A percentile compares a stretch with the other conserved stretches of the same genome.
Conservation (phyloP, 2,329 filamentous ascomycete species). For the Metarhizium humberi region DNA sequence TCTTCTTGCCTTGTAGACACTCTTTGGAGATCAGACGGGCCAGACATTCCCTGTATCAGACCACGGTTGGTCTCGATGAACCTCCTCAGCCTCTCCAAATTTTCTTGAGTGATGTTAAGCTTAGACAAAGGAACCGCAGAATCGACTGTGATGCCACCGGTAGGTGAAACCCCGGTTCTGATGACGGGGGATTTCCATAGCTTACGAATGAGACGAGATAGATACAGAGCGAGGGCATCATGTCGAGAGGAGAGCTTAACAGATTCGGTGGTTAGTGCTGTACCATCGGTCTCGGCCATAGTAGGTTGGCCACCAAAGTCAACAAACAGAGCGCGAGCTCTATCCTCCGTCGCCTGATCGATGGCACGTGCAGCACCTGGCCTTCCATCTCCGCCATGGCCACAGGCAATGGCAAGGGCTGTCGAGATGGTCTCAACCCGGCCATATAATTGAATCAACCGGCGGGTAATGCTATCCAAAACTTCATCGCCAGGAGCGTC, state of each 20-base stretch:
- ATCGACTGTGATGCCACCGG: conserved; percentile 51
- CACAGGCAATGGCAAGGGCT: conserved; percentile 87
- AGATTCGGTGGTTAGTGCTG: conserved; percentile 64
- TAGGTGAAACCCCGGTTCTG: conserved; percentile 36
- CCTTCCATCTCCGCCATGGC: conserved; percentile 69
- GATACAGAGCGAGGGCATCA: conserved; percentile 78
- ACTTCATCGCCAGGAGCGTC: conserved; percentile 68
- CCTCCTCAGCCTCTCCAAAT: conserved; percentile 65
- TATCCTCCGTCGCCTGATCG: conserved; percentile 78
- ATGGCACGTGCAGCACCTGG: conserved; percentile 67
- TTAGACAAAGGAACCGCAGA: conserved; percentile 61
- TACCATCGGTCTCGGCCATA: conserved; percentile 67
- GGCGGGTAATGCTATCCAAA: conserved; percentile 70
- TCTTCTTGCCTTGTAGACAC: conserved; percentile 81
- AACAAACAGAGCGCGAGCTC: conserved; percentile 79
- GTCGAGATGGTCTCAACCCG: conserved; percentile 83
- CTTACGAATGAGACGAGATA: conserved; percentile 77
- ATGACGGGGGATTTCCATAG: conserved; percentile 81
- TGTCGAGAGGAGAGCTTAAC: conserved; percentile 84
- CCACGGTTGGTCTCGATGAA: conserved; percentile 84
- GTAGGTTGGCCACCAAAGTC: conserved; percentile 85
- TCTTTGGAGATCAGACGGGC: conserved; percentile 73
- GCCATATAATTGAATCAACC: conserved; percentile 79
- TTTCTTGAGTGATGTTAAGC: conserved; percentile 67
- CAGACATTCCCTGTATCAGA: conserved; percentile 90